phyloP scores from a whole-genome alignment of 768 basidiomycete species.

The Tricholoma sp. region DNA sequence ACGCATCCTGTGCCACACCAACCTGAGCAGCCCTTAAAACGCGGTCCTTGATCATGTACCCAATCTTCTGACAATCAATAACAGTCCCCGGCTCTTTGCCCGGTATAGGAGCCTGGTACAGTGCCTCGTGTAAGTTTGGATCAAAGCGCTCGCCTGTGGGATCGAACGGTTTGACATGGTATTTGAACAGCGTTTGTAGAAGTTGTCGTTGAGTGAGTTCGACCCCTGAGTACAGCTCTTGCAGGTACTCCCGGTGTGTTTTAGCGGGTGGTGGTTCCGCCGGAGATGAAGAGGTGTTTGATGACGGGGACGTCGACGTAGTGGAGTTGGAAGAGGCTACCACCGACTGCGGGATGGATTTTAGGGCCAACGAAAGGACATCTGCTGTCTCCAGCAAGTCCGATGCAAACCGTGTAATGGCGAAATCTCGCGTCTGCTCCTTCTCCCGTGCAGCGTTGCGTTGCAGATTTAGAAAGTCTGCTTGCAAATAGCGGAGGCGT shows the following conservation, averaged over 20 bases:
- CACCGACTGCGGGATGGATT: conserved; percentile 60
- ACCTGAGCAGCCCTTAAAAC: conserved; percentile 94
- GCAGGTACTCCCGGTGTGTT: conserved; percentile 51
- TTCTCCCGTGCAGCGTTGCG: conserved; percentile 89
- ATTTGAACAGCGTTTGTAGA: conserved; percentile 85
- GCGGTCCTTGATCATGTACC: conserved; percentile 93
- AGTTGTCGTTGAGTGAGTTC: conserved; percentile 89
- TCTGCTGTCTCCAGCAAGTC: conserved; percentile 90
- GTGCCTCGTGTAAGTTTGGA: conserved; percentile 92
- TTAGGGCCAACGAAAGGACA: conserved; percentile 79
- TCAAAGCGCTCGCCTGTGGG: conserved; percentile 92
- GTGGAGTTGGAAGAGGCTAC: conserved; percentile 27
- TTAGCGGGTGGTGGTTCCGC: conserved; percentile 35
- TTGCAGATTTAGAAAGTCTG: conserved; percentile 94
- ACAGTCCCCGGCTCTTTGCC: conserved; percentile 86
- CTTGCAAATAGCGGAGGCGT: conserved; percentile 86
- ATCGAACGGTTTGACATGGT: conserved; percentile 89
- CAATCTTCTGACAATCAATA: conserved; percentile 84
- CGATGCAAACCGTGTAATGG: conserved; percentile 86
- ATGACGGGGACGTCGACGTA: conserved; percentile 23
- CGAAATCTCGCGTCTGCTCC: conserved; percentile 89
- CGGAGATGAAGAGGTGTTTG: conserved; percentile 25
- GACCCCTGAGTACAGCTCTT: conserved; percentile 80
- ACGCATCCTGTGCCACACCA: conserved; percentile 79
- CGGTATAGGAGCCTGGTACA: conserved; percentile 91